Evolutionary conservation across 371 early-diverging fungal species (phyloP).

Genomic region (Blakeslea trispora): DNA sequence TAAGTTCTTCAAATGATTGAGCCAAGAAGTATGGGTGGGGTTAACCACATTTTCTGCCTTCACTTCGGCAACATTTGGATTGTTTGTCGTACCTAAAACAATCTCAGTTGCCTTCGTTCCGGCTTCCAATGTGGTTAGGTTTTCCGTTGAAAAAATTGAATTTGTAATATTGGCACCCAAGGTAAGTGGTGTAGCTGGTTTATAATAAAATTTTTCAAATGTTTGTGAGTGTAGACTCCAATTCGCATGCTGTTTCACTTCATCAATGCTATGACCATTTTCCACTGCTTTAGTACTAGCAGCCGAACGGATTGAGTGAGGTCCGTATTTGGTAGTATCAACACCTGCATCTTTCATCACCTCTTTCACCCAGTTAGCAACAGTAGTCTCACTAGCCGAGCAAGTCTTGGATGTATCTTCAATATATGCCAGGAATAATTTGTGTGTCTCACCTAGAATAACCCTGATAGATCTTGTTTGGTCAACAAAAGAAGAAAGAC

Average conservation of each 20-base stretch:
- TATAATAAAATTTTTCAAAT: slow-evolving; percentile 7
- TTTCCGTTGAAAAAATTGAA: slow-evolving; percentile 11
- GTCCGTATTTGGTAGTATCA: not conserved
- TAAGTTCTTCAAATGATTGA: no score
- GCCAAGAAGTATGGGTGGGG: no score
- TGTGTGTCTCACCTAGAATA: no score
- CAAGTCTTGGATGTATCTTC: not conserved
- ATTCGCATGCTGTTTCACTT: slow-evolving; percentile 13
- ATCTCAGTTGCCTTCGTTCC: slow-evolving; percentile 7
- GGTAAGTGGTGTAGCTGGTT: not conserved
- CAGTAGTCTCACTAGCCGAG: not conserved
- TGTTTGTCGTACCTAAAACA: slow-evolving; percentile 7
- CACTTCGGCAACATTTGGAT: not conserved
- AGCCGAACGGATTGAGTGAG: slow-evolving; percentile 9
- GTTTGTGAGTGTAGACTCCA: not conserved
- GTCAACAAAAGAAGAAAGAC: no score
- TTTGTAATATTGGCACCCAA: not conserved
- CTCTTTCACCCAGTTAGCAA: not conserved
- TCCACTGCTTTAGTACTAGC: slow-evolving; percentile 8
- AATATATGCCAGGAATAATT: slow-evolving; percentile 1
- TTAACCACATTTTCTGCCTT: not conserved
- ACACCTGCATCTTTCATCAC: slow-evolving; percentile 1
- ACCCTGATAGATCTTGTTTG: no score
- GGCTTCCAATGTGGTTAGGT: slow-evolving; percentile 10
- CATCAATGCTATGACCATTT: slow-evolving; percentile 1